A percentile compares a stretch with the other conserved stretches of the same genome.
Conservation (phyloP, 371 early-diverging fungal species). For the Actinomortierella wolfii region DNA sequence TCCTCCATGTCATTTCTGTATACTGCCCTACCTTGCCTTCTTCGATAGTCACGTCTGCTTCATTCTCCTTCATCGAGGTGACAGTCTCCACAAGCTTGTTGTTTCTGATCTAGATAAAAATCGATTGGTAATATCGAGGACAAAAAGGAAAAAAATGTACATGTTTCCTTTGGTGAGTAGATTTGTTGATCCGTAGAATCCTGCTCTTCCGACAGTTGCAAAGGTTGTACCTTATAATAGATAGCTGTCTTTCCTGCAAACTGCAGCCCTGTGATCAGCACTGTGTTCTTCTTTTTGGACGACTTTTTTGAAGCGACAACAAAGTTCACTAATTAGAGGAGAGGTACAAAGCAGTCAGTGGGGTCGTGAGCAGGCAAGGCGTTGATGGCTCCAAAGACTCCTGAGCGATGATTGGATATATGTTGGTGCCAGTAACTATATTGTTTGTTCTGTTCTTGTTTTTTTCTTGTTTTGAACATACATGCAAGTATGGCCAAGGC, state of each 20-base stretch:
- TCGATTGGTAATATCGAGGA: neutral
- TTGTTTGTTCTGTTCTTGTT: no score
- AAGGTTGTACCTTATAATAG: slow-evolving; percentile 48
- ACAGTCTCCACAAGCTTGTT: slow-evolving; percentile 58
- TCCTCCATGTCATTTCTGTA: no score
- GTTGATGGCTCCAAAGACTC: no score
- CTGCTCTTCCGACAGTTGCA: neutral
- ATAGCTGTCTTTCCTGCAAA: slow-evolving; percentile 65
- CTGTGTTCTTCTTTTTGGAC: slow-evolving; percentile 51
- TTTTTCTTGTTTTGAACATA: no score
- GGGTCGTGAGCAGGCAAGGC: no score
- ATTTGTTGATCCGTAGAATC: neutral
- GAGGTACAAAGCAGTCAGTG: no score
- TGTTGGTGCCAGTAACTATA: no score
- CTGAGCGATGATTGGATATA: no score
- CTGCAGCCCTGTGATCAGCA: slow-evolving; percentile 59
- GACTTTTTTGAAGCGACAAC: slow-evolving; percentile 23
- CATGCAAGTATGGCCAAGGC: no score
- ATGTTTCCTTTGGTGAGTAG: no score
- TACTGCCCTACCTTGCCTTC: slow-evolving; percentile 48
- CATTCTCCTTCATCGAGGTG: slow-evolving; percentile 80
- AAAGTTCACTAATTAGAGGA: slow-evolving; percentile 17
- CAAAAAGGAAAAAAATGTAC: neutral
- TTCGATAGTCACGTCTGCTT: slow-evolving; percentile 51
- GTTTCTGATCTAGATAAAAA: slow-evolving; percentile 53